Percentiles rank a stretch among this genome's conserved stretches.
Conservation (phyloP, 2,329 filamentous ascomycete species). For the Rosellinia necatrix region DNA sequence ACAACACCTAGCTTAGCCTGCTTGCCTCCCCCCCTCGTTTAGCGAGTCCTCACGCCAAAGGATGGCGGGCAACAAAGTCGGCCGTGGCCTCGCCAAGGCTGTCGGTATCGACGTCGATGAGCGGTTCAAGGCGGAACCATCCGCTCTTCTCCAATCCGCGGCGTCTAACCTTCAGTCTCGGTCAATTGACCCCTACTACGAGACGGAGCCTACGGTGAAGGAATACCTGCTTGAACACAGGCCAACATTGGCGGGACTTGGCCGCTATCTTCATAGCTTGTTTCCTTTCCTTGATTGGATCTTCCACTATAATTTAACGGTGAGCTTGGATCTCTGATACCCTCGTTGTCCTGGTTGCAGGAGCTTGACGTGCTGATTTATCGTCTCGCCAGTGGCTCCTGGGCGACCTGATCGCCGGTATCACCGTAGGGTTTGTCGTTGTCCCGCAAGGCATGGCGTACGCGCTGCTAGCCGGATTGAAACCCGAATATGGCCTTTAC, state of each 20-base stretch:
- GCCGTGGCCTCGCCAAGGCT: constrained; percentile 26
- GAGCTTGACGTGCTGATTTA: constrained; percentile 50
- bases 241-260: constrained; percentile 60
- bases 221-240: constrained; percentile 72
- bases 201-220: constrained; percentile 73
- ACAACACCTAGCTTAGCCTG: too few species aligned
- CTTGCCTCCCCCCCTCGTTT: too few species aligned
- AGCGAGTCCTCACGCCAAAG: background rate
- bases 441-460: constrained; percentile 62
- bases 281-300: constrained; percentile 93
- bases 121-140: constrained; percentile 35
- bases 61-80: constrained; percentile 18
- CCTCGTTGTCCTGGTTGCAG: constrained; percentile 83
- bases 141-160: constrained; percentile 35
- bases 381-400: constrained; percentile 14
- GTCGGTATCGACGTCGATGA: constrained; percentile 41
- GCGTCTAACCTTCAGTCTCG: constrained; percentile 30
- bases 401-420: constrained; percentile 41
- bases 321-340: constrained; percentile 52
- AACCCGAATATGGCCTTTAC: constrained; percentile 54
- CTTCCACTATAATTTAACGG: constrained; percentile 76
- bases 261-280: constrained; percentile 67
- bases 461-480: constrained; percentile 52
- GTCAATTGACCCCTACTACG: constrained; percentile 73
- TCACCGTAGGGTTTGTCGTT: constrained; percentile 57